Percentiles rank a stretch among this genome's conserved stretches.
These are phyloP conservation scores for Fagopyrum homotropicum DNA, from an alignment of 148 eudicot species.

Conservation along the genomic window DNA sequence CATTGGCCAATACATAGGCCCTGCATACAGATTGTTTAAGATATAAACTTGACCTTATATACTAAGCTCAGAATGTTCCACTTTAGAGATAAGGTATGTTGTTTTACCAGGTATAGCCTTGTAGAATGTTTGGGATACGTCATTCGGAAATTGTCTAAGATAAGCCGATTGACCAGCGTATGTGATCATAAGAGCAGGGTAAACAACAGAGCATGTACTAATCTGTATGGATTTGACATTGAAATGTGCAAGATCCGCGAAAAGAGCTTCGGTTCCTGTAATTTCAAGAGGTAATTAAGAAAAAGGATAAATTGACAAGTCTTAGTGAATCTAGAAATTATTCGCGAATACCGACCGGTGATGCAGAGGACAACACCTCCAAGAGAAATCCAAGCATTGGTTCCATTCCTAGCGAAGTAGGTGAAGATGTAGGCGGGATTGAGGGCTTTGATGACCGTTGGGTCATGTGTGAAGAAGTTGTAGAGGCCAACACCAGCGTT, in stretches of 20 bases:
- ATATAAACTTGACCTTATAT: too few relatives aligned
- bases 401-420: constrained; percentile 53
- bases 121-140: constrained; percentile 24
- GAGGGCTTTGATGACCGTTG: constrained; percentile 43
- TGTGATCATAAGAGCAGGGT: constrained; percentile 29
- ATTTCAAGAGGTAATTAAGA: too few relatives aligned
- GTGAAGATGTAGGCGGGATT: constrained; percentile 47
- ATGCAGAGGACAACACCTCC: constrained; percentile 67
- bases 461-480: constrained; percentile 49
- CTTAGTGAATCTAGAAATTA: neutral
- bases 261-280: constrained; percentile 24
- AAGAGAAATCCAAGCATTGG: constrained; percentile 62
- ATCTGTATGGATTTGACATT: constrained; percentile 31
- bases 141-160: constrained; percentile 15
- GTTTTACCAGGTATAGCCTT: constrained; percentile 23
- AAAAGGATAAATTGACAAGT: too few relatives aligned
- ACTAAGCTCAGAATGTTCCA: too few relatives aligned
- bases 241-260: constrained; percentile 41
- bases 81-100: too few relatives aligned
- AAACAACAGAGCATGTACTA: constrained; percentile 25
- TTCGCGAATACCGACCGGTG: constrained; percentile 33
- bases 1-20: constrained; percentile 32
- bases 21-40: constrained; percentile 3
- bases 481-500: constrained; percentile 50
- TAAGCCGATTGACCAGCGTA: constrained; percentile 36